Percentiles rank a stretch among this genome's conserved stretches.
These are phyloP conservation scores for Aspergillus hiratsukae DNA, from an alignment of 2,329 filamentous ascomycete genomes.

Conservation along the genomic window DNA sequence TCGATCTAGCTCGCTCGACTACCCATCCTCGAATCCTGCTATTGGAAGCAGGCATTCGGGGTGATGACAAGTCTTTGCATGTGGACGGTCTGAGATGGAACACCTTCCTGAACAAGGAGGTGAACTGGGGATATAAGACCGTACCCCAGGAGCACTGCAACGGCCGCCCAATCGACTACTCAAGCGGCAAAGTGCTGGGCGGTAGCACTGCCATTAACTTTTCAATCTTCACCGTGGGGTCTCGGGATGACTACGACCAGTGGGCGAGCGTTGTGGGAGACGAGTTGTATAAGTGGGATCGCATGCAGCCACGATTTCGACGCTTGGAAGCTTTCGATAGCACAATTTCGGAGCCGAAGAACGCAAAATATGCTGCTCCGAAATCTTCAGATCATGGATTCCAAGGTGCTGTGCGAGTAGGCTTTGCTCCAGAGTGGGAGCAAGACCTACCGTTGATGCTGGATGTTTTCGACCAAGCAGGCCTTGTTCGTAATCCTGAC, in stretches of 20 bases:
- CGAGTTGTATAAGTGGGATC: slow-evolving; percentile 52
- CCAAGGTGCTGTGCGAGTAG: slow-evolving; percentile 46
- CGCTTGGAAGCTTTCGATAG: slow-evolving; percentile 52
- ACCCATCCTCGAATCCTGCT: slow-evolving; percentile 53
- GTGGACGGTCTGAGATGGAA: slow-evolving; percentile 54
- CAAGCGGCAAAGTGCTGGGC: slow-evolving; percentile 49
- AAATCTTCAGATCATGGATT: slow-evolving; percentile 46
- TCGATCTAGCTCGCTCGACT: slow-evolving; percentile 46
- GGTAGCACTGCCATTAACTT: slow-evolving; percentile 55
- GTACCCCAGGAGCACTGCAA: slow-evolving; percentile 40
- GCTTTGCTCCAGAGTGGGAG: slow-evolving; percentile 49
- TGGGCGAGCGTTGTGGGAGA: slow-evolving; percentile 57
- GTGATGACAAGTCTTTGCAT: slow-evolving; percentile 46
- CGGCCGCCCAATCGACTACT: slow-evolving; percentile 46
- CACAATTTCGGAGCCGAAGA: slow-evolving; percentile 31
- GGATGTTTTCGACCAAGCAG: slow-evolving; percentile 47
- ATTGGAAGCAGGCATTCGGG: slow-evolving; percentile 55
- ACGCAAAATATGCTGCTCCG: slow-evolving; percentile 47
- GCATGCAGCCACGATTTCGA: slow-evolving; percentile 49
- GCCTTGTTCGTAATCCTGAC: slow-evolving; percentile 50
- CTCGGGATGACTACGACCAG: slow-evolving; percentile 57
- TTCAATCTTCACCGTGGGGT: slow-evolving; percentile 51
- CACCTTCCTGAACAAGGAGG: slow-evolving; percentile 46
- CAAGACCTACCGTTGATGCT: slow-evolving; percentile 44
- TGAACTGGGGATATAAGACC: slow-evolving; percentile 54